Conservation (phyloP, 1,139 yeast genomes). For the Pneumocystis sp. region DNA sequence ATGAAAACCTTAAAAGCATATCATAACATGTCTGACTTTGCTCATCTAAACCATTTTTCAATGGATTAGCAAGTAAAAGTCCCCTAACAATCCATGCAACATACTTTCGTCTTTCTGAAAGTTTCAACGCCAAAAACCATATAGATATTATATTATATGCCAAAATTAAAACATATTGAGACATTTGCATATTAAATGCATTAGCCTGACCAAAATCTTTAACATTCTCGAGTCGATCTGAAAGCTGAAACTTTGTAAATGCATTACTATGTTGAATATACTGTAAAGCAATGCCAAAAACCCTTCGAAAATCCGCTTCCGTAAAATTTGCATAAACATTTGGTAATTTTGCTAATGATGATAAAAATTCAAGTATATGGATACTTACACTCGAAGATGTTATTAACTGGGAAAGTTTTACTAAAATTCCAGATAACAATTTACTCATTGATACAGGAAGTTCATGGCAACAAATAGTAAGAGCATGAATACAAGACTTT, state of each 20-base stretch:
- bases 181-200: conserved; percentile 23
- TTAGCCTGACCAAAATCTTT: neutral
- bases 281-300: conserved; percentile 71
- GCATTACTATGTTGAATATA: conserved; percentile 61
- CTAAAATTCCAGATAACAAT: conserved; percentile 47
- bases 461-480: conserved; percentile 68
- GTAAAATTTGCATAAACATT: conserved; percentile 56
- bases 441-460: conserved; percentile 61
- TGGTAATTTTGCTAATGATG: conserved; percentile 53
- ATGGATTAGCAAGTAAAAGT: conserved; percentile 34
- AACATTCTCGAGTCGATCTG: neutral
- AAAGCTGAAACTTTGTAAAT: neutral
- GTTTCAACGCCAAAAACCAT: conserved; percentile 56
- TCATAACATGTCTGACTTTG: conserved; percentile 55
- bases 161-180: conserved; percentile 46
- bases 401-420: conserved; percentile 57
- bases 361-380: conserved; percentile 61
- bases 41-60: conserved; percentile 30
- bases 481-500: conserved; percentile 49
- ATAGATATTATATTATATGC: conserved; percentile 57
- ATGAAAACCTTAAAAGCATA: conserved; percentile 51
- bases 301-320: conserved; percentile 60
- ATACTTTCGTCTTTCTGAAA: conserved; percentile 43
- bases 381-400: conserved; percentile 56
- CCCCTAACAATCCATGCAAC: conserved; percentile 51